Evolutionary conservation across 768 basidiomycete genomes (phyloP).

Genomic region (Mycena galopus): DNA sequence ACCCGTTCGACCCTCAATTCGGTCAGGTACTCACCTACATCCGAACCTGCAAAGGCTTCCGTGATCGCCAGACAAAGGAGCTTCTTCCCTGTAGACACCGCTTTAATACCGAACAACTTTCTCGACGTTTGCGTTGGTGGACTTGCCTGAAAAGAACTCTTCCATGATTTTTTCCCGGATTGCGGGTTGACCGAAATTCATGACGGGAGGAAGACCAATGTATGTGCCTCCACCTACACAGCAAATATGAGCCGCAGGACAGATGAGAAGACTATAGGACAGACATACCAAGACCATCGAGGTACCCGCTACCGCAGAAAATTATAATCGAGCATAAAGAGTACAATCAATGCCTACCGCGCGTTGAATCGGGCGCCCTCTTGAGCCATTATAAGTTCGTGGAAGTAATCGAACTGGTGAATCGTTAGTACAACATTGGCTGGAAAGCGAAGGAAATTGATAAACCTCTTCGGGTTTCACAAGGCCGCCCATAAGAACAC

Average conservation of each 20-base stretch:
- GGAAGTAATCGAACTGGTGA: conserved; percentile 81
- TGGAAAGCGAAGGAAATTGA: not conserved
- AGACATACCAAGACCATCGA: conserved; percentile 68
- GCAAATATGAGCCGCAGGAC: not conserved
- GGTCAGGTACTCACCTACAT: conserved; percentile 54
- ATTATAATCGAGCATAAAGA: conserved; percentile 43
- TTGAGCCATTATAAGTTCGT: conserved; percentile 80
- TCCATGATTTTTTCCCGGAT: conserved; percentile 72
- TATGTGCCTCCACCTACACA: conserved; percentile 54
- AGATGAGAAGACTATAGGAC: not conserved
- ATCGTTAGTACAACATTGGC: not conserved
- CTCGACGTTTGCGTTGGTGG: too few relatives aligned
- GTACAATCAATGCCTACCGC: not conserved
- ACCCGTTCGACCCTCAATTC: not conserved
- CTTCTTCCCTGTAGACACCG: conserved; percentile 66
- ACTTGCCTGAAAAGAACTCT: too few relatives aligned
- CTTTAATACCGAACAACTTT: too few relatives aligned
- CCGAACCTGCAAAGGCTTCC: conserved; percentile 88
- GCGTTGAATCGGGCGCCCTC: conserved; percentile 77
- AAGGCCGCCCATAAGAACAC: conserved; percentile 77
- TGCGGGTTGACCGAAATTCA: conserved; percentile 82
- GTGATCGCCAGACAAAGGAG: conserved; percentile 85
- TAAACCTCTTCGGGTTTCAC: conserved; percentile 80
- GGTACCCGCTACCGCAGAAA: conserved; percentile 65
- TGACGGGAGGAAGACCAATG: conserved; percentile 74